These are phyloP conservation scores for Phytophthora tentaculata DNA, from an alignment of 352 stramenopile genomes.

Conservation along the genomic window DNA sequence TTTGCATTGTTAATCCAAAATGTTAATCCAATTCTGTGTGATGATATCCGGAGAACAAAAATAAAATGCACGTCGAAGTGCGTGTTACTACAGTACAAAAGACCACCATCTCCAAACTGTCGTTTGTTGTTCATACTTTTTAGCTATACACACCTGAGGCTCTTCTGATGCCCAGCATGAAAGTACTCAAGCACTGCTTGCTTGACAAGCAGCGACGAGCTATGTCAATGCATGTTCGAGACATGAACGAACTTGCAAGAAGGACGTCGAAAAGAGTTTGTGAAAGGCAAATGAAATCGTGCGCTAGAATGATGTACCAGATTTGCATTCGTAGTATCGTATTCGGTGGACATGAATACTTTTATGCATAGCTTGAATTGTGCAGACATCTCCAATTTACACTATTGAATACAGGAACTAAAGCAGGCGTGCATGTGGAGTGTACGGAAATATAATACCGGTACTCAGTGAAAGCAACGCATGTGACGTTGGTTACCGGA, in stretches of 20 bases:
- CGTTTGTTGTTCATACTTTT: slow-evolving; percentile 5
- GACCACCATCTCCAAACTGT: neutral
- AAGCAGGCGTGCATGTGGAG: no score
- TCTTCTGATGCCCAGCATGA: slow-evolving; percentile 10
- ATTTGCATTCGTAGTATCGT: neutral
- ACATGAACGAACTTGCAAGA: slow-evolving; percentile 7
- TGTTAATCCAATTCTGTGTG: neutral
- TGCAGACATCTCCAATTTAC: no score
- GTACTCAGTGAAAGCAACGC: no score
- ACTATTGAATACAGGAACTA: no score
- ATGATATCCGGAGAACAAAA: slow-evolving; percentile 6
- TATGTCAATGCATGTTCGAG: neutral
- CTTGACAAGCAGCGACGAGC: no score
- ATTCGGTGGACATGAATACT: neutral
- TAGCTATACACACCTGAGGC: slow-evolving; percentile 5
- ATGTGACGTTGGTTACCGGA: no score
- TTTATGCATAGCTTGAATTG: neutral
- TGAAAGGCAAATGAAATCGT: neutral
- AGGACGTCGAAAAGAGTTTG: neutral
- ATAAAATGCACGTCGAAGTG: neutral
- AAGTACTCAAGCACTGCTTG: slow-evolving; percentile 1
- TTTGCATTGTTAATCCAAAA: slow-evolving; percentile 1
- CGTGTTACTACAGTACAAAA: neutral
- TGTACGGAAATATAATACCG: no score
- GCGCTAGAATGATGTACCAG: neutral